Evolutionary conservation across 352 stramenopile species (phyloP), one percentile per base, ranked within the genome.

Genomic region (Paralagenidium karlingii): DNA sequence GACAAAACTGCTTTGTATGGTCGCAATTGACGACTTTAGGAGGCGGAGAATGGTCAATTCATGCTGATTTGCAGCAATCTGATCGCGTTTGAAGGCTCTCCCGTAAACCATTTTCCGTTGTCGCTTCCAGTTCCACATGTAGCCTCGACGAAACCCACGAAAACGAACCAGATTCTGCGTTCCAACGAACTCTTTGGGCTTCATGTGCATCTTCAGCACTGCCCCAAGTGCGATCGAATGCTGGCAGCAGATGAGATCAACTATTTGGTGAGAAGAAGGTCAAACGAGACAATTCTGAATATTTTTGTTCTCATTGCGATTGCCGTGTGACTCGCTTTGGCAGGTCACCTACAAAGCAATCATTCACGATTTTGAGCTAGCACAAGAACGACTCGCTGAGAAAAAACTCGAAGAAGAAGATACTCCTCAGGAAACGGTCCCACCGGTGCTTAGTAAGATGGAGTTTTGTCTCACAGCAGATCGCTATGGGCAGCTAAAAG

Each of bases 341-440:
- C 40, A 76, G 63, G 49, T 66, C 24, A 61, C 55, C 8, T 55
- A 63, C 60, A 65, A 59, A 18, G 53, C 55, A 8, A 63, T 76
- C 21, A 73, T 73, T 11, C 47, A 38, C 3, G 47, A 66, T 18
- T 63, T 45, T 43, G 52, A 73, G 29, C 45, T 18, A 8, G n/a
- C n/a, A n/a, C n/a, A n/a, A n/a, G n/a, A n/a, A n/a, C n/a, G n/a
- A n/a, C n/a, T n/a, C n/a, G n/a, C n/a, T n/a, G n/a, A n/a, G n/a
- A 11, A 16, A 31, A 32, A 57, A 41, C n/a, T 16, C 47, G 34
- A 30, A 15, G 33, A 13, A 24, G 47, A 54, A 26, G 42, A 36
- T n/a, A n/a, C n/a, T n/a, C n/a, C n/a, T 8, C 34, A 55, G 11
- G 34, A 34, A 3, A 30, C n/a, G 13, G 53, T 73, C 12, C 60